Base-by-base conservation (phyloP, 1,284 basidiomycete species). In the Amylostereum areolatum region DNA sequence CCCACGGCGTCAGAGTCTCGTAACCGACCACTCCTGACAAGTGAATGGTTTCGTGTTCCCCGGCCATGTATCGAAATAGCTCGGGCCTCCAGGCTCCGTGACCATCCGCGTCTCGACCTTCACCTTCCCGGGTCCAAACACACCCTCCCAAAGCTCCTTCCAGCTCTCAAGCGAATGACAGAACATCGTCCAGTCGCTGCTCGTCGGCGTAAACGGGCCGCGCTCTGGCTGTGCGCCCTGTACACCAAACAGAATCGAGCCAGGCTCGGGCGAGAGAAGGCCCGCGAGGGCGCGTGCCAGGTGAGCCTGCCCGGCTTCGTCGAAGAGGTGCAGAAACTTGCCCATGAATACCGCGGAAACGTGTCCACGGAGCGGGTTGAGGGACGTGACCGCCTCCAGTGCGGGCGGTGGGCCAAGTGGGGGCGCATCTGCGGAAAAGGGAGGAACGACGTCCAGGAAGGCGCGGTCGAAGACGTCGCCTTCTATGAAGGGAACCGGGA, bases 321-420 rank as follows among this genome's bases (percentile, higher is more conserved):
- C 49, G 56, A 77, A 77, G 5, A 78, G 62, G 52, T 78, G 75
- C 59, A 78, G 78, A 54, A 78, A 67, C 1, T 66, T 56, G 4
- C 70, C 69, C 4, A 67, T 64, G 51, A 73, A 68, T 31, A 78
- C 71, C 6, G 66, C 70, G 3, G 72, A 69, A 11, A 72, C 55
- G 35, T 67, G 65, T 5, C 71, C 69, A 40, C 64, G 68, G 5
- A 78, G 64, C 1, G 67, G 67, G 11, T 63, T 72, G 31, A 75
- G 63, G 9, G 63, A 65, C 0, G 56, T 65, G 27, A 76, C 52
- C 9, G 56, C 49, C 18, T 50, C 46, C 5, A 75, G 58, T 33
- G 60, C 59, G 2, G 70, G 70, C 5, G 55, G 52, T 1, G 61
- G 51, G 1, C 50, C 52, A 0, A 54, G 45, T 3, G 63, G 59